A percentile compares a stretch with the other conserved stretches of the same genome.
phyloP scores from a whole-genome alignment of 192 early-diverging fungal genomes.

The Dissophora ornata region DNA sequence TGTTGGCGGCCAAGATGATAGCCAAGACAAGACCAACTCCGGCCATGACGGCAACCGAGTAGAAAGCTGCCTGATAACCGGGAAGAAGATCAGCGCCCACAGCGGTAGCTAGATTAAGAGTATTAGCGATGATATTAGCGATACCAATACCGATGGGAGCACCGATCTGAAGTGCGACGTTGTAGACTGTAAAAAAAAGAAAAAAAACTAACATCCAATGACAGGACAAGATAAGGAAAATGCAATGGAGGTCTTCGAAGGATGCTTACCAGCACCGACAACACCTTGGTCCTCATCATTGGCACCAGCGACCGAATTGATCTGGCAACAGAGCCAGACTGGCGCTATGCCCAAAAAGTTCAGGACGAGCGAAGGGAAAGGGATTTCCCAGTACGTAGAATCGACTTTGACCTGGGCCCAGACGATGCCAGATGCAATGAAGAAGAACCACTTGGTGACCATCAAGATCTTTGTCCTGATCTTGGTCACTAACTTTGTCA shows the following conservation, averaged over 20 bases:
- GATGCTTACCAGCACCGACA: slow-evolving; percentile 14
- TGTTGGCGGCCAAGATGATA: slow-evolving; percentile 4
- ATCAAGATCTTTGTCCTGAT: slow-evolving; percentile 22
- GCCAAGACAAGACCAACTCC: slow-evolving; percentile 15
- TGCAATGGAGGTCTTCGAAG: too few relatives aligned
- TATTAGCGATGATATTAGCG: slow-evolving; percentile 26
- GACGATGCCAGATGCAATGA: slow-evolving; percentile 10
- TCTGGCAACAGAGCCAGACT: slow-evolving; percentile 18
- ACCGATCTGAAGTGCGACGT: slow-evolving; percentile 33
- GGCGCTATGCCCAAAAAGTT: slow-evolving; percentile 19
- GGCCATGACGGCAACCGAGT: slow-evolving; percentile 11
- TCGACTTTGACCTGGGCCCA: slow-evolving; percentile 18
- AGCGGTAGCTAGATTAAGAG: slow-evolving; percentile 12
- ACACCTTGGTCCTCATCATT: slow-evolving; percentile 32
- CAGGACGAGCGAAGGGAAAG: slow-evolving; percentile 19
- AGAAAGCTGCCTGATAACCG: slow-evolving; percentile 41
- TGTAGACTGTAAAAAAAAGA: slow-evolving; percentile 10
- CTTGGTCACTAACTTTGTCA: neutral
- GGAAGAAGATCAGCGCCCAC: slow-evolving; percentile 6
- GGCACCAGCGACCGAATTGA: slow-evolving; percentile 28
- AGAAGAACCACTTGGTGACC: slow-evolving; percentile 11
- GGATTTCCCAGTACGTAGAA: slow-evolving; percentile 15
- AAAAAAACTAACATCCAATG: too few relatives aligned
- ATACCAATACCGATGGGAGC: slow-evolving; percentile 36
- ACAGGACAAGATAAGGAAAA: too few relatives aligned